These are phyloP conservation scores for Quercus agrifolia DNA, from an alignment of 306 rosid genomes.

Conservation along the genomic window DNA sequence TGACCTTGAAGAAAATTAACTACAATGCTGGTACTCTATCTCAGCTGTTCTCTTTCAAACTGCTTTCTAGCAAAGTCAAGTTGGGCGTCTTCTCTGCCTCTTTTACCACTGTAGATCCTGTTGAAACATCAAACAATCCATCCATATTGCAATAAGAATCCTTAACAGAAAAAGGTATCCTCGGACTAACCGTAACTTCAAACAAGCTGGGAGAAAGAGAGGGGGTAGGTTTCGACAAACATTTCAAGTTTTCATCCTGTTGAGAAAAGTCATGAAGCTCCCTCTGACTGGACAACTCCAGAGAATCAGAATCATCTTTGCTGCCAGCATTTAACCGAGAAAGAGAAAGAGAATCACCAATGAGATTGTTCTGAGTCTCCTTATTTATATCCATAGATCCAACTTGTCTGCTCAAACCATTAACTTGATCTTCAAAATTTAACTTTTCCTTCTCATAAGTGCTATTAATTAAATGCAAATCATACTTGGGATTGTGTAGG, in stretches of 20 bases:
- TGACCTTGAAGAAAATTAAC: neutral
- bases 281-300: constrained; percentile 21
- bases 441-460: constrained; percentile 22
- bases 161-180: constrained; percentile 45
- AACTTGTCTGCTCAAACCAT: constrained; percentile 47
- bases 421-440: constrained; percentile 37
- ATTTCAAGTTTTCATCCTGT: constrained; percentile 16
- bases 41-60: constrained; percentile 33
- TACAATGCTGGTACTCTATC: constrained; percentile 3
- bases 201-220: constrained; percentile 24
- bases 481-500: neutral
- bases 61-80: constrained; percentile 21
- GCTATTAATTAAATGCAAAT: constrained; percentile 22
- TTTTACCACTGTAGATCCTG: constrained; percentile 25
- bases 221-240: constrained; percentile 1
- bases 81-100: constrained; percentile 29
- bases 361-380: constrained; percentile 22
- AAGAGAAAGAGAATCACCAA: constrained; percentile 27
- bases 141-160: constrained; percentile 52
- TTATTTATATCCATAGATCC: constrained; percentile 35
- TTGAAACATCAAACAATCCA: constrained; percentile 15
- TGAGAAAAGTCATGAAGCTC: constrained; percentile 22
- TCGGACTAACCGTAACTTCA: constrained; percentile 16
- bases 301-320: constrained; percentile 26
- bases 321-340: constrained; percentile 26